phyloP scores from a whole-genome alignment of 1,284 basidiomycete genomes.

The Apiotrichum porosum region DNA sequence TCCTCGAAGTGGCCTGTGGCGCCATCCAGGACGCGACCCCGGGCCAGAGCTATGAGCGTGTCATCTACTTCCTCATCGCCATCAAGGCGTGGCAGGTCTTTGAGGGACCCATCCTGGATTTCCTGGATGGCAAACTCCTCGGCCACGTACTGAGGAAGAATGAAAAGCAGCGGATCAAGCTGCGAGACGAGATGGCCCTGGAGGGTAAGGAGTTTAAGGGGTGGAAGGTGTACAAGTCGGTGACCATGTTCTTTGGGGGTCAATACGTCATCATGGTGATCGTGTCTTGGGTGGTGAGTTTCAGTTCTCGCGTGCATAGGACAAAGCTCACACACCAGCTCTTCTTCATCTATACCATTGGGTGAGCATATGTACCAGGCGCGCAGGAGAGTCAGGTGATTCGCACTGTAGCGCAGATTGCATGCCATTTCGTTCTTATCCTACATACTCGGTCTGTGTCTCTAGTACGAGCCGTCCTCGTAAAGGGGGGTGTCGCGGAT shows the following conservation, averaged over 20 bases:
- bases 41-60: slow-evolving; percentile 32
- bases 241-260: slow-evolving; percentile 6
- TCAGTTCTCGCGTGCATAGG: too few species aligned
- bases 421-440: too few species aligned
- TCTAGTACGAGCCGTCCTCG: too few species aligned
- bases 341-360: slow-evolving; percentile 5
- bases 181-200: slow-evolving; percentile 16
- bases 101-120: slow-evolving; percentile 31
- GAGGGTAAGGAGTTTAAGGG: slow-evolving; percentile 11
- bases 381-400: too few species aligned
- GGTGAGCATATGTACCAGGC: too few species aligned
- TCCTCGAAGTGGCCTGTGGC: slow-evolving; percentile 41
- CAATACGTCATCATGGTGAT: slow-evolving; percentile 17
- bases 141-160: slow-evolving; percentile 25
- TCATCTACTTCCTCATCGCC: slow-evolving; percentile 45
- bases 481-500: too few species aligned
- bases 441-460: too few species aligned
- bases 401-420: too few species aligned
- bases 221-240: slow-evolving; percentile 7
- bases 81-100: slow-evolving; percentile 42
- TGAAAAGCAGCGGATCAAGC: slow-evolving; percentile 29
- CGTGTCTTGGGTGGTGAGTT: slow-evolving; percentile 11
- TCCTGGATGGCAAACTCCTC: slow-evolving; percentile 23
- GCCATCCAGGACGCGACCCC: slow-evolving; percentile 42
- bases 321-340: slow-evolving; percentile 4